Conservation (phyloP, 805 yeast genomes). For the Candida pseudofarinosa region DNA sequence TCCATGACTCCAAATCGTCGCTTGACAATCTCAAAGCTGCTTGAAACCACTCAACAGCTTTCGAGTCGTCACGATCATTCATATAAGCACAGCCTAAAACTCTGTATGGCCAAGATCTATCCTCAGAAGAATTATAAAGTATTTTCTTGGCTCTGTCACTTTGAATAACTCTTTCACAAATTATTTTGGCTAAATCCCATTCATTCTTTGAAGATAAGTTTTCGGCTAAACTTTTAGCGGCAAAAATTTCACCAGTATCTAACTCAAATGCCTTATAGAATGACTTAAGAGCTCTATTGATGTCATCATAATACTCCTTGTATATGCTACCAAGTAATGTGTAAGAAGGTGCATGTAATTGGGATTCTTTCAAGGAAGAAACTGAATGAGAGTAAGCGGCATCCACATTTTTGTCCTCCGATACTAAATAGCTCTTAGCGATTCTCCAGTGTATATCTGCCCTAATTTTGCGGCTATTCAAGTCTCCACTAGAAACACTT, state of each 20-base stretch:
- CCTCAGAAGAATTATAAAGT: constrained; percentile 30
- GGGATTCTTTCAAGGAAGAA: constrained; percentile 57
- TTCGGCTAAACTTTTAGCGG: constrained; percentile 70
- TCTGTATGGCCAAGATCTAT: constrained; percentile 80
- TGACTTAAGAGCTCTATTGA: constrained; percentile 73
- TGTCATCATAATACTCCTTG: constrained; percentile 52
- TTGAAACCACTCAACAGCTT: constrained; percentile 88
- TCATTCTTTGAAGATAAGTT: constrained; percentile 65
- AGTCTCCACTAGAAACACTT: constrained; percentile 46
- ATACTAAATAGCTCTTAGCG: constrained; percentile 57
- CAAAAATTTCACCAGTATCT: constrained; percentile 67
- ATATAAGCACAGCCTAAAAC: constrained; percentile 77
- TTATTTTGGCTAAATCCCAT: constrained; percentile 80
- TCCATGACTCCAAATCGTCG: constrained; percentile 77
- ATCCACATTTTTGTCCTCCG: constrained; percentile 24
- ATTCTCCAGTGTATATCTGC: constrained; percentile 69
- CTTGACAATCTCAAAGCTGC: constrained; percentile 69
- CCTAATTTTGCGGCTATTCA: constrained; percentile 49
- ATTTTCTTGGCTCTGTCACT: constrained; percentile 57
- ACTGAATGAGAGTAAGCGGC: constrained; percentile 57
- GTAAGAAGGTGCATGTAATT: constrained; percentile 72
- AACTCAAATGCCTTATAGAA: constrained; percentile 87
- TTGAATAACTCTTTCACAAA: constrained; percentile 62
- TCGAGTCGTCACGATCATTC: constrained; percentile 65
- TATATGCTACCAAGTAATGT: constrained; percentile 80